Evolutionary conservation across 2,329 filamentous ascomycete genomes (phyloP).

Genomic region (Phialophora tarda): DNA sequence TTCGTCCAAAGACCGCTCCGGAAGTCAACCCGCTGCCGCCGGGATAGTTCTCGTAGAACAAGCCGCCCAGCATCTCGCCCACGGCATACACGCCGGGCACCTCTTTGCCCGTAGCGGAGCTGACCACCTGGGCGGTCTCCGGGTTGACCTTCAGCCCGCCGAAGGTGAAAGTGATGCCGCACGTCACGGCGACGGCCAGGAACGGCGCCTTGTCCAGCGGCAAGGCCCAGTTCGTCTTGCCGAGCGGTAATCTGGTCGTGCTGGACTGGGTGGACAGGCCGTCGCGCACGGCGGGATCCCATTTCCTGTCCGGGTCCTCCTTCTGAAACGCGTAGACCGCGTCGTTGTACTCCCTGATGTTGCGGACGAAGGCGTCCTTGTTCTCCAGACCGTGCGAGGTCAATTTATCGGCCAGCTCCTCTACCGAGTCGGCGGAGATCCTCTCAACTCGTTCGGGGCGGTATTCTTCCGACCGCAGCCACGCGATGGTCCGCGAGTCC

Average conservation of each 20-base stretch:
- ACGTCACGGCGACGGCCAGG: slow-evolving; percentile 67
- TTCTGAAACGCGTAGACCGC: slow-evolving; percentile 57
- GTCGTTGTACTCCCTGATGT: slow-evolving; percentile 62
- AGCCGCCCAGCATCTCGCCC: slow-evolving; percentile 70
- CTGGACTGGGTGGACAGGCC: slow-evolving; percentile 65
- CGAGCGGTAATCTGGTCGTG: slow-evolving; percentile 50
- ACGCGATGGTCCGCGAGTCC: slow-evolving; percentile 59
- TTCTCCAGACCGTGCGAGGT: slow-evolving; percentile 55
- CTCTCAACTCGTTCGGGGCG: slow-evolving; percentile 62
- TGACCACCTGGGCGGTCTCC: slow-evolving; percentile 60
- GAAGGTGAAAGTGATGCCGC: slow-evolving; percentile 72
- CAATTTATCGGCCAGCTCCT: slow-evolving; percentile 62
- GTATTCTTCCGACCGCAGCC: slow-evolving; percentile 68
- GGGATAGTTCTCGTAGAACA: slow-evolving; percentile 69
- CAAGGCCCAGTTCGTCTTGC: slow-evolving; percentile 71
- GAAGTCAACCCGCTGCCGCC: slow-evolving; percentile 67
- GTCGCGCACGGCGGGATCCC: slow-evolving; percentile 67
- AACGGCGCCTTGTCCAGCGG: slow-evolving; percentile 64
- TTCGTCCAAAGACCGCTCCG: slow-evolving; percentile 60
- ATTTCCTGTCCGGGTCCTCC: slow-evolving; percentile 55
- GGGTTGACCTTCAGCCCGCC: slow-evolving; percentile 65
- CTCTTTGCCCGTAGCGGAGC: slow-evolving; percentile 50
- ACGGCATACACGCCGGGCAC: slow-evolving; percentile 64
- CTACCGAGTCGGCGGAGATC: slow-evolving; percentile 58
- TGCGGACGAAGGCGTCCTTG: slow-evolving; percentile 56